Evolutionary conservation across 1,139 yeast species (phyloP), one percentile per base, ranked within the genome.

Genomic region (Diutina mesorugosa): DNA sequence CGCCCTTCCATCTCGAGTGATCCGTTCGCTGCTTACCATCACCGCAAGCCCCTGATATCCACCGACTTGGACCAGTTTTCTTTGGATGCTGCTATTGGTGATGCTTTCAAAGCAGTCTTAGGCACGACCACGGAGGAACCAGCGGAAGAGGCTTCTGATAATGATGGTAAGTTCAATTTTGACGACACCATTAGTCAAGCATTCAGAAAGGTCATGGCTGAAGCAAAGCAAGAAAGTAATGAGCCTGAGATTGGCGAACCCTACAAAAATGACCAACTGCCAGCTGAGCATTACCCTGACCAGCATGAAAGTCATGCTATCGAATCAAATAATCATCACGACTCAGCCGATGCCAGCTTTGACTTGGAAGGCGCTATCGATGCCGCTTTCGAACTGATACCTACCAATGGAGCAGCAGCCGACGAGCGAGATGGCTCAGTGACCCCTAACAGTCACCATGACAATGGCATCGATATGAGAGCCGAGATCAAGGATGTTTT

Each of bases 1-100:
- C 38, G 35, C 35, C 38, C 51, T 28, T 28, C 16, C 30, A 35
- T 35, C 41, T 35, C 41, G 5, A 35, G 14, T 35, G 35, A 47
- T 18, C 51, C 35, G 29, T 47, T 47, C 29, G 51, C 51, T 16
- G 32, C 32, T 28, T 50, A 50, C n/a, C 41, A 32, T 9, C 45
- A 30, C 18, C 41, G 53, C 21, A 50, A 50, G 32, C 45, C 45
- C 14, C 38, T 29, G 35, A 30, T 30, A 16, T 32, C 45, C 8
- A 30, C 28, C 16, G 53, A 30, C 32, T 10, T 50, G 6, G 63
- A 61, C 6, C 65, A 64, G 45, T 56, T 62, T 21, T 71, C 67
- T 50, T 61, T 68, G 28, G 66, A 67, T 51, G 67, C 64, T 45
- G 74, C 72, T 3, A 70, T 70, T 32, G 71, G 69, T 6, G 63